phyloP scores from a whole-genome alignment of 148 eudicot genomes.

The Linanthus parryae region DNA sequence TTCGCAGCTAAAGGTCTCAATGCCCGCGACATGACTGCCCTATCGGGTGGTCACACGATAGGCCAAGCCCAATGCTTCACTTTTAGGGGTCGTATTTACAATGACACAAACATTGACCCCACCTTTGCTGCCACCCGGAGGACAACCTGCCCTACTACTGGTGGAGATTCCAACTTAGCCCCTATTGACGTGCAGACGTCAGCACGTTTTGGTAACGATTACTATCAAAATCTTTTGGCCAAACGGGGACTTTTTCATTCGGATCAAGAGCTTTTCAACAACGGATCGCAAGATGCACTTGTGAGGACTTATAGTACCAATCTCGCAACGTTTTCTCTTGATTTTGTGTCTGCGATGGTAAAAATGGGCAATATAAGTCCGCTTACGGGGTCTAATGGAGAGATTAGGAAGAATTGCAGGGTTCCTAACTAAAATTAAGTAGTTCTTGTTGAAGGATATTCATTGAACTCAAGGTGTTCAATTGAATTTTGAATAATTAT shows the following conservation, averaged over 20 bases:
- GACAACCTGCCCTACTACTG: constrained; percentile 20
- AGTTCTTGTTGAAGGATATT: too few relatives aligned
- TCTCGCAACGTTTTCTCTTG: constrained; percentile 21
- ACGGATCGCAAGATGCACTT: constrained; percentile 26
- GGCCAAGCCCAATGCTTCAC: constrained; percentile 15
- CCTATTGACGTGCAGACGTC: constrained; percentile 31
- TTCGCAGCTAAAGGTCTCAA: constrained; percentile 20
- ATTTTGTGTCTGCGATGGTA: constrained; percentile 37
- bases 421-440: constrained; percentile 30
- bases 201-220: constrained; percentile 27
- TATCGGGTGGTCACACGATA: constrained; percentile 30
- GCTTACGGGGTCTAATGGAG: constrained; percentile 40
- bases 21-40: constrained; percentile 20
- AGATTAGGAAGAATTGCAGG: constrained; percentile 49
- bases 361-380: constrained; percentile 44
- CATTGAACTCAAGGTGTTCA: too few relatives aligned
- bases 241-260: constrained; percentile 45
- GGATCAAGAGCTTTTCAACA: constrained; percentile 46
- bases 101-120: constrained; percentile 27
- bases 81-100: constrained; percentile 19
- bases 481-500: too few relatives aligned
- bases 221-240: constrained; percentile 25
- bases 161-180: constrained; percentile 26
- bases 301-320: constrained; percentile 31
- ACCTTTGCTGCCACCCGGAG: constrained; percentile 14